Evolutionary conservation across 441 rosid genomes (phyloP).

Genomic region (Erodium texanum): DNA sequence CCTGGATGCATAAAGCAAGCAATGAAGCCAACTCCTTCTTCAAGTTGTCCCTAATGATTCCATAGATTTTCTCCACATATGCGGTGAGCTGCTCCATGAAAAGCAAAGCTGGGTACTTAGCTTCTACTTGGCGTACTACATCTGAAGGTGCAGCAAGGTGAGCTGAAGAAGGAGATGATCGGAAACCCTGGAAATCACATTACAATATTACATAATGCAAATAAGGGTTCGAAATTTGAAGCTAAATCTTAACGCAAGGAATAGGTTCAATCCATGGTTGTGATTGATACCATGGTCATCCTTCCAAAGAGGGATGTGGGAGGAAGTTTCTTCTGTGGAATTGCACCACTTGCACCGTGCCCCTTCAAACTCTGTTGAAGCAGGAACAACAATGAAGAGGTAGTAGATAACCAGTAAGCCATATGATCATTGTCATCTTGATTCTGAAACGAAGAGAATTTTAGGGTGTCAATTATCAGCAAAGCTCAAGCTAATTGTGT

Average conservation of each 20-base stretch:
- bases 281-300: constrained; percentile 40
- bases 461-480: neutral
- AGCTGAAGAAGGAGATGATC: constrained; percentile 63
- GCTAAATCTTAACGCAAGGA: neutral
- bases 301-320: constrained; percentile 75
- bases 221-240: neutral
- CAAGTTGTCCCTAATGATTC: constrained; percentile 70
- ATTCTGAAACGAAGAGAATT: constrained; percentile 37
- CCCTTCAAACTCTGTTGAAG: constrained; percentile 75
- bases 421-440: constrained; percentile 58
- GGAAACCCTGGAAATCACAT: constrained; percentile 50
- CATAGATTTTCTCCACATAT: constrained; percentile 77
- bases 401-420: constrained; percentile 86
- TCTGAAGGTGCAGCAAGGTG: constrained; percentile 47
- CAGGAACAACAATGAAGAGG: constrained; percentile 63
- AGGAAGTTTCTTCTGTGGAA: constrained; percentile 50
- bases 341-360: constrained; percentile 56
- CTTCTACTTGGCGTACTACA: constrained; percentile 57
- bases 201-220: too few species aligned
- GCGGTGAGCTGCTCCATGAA: constrained; percentile 94
- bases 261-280: neutral
- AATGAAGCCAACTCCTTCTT: constrained; percentile 54
- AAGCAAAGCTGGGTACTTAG: constrained; percentile 83
- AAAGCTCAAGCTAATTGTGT: neutral
- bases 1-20: constrained; percentile 74